Evolutionary conservation across 1,139 yeast species (phyloP), one percentile per base, ranked within the genome.

Genomic region (Nakaseomyces bracarensis): DNA sequence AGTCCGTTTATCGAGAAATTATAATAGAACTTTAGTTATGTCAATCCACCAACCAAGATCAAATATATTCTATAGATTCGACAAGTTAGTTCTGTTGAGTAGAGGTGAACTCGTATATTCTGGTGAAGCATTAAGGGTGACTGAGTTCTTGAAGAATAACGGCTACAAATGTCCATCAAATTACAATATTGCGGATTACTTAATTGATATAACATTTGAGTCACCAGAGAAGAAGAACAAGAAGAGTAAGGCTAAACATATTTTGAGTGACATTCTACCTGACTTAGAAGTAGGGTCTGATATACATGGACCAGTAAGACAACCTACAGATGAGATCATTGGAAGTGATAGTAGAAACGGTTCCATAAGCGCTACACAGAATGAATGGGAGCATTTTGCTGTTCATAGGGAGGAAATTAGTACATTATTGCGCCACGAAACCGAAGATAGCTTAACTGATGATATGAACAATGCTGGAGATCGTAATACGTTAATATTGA

Each of bases 41-140:
- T 86, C 98, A 0, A 91, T 91, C 50, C 98, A 91, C 65, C 98
- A 91, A 60, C 98, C 98, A n/a, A 75, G 98, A 58, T 85, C 96
- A 47, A 91, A 91, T 55, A 89, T 91, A 58, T 96, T 91, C 22
- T 79, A 96, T 0, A 66, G 86, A 43, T 91, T 91, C 64, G 96
- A 89, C 59, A 81, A 82, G 51, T 70, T 91, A 42, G 63, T 91
- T 2, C 67, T 91, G 40, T 70, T 91, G 42, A 84, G 96, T 31
- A 82, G 82, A 49, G 98, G 98, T 46, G 79, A 79, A 52, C 67
- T 86, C 59, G 81, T 89, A 1, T 91, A 83, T 58, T 84, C 96
- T 0, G 98, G 98, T 13, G 84, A 80, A 16, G 77, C 80, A 75
- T 68, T 73, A 21, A 72, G 74, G 44, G 77, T 86, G 47, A 74